Conservation (phyloP, 1,284 basidiomycete species). For the Pseudozyma sp. region DNA sequence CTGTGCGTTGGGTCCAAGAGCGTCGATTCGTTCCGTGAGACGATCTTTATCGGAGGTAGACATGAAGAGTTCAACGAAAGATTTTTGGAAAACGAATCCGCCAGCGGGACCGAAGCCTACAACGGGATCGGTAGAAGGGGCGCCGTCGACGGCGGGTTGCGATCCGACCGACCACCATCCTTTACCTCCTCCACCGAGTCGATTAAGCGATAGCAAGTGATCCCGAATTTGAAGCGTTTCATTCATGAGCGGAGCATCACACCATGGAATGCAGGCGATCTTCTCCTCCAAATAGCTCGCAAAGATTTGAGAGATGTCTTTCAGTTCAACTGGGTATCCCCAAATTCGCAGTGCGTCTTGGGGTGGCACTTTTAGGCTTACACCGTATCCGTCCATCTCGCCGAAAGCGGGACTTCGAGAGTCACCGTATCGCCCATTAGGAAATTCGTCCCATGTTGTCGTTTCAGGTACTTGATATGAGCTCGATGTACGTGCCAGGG, state of each 20-base stretch:
- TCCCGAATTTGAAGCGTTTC: constrained; percentile 87
- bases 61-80: constrained; percentile 96
- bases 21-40: constrained; percentile 76
- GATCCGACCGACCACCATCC: constrained; percentile 95
- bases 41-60: constrained; percentile 75
- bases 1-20: constrained; percentile 74
- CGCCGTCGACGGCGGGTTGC: constrained; percentile 76
- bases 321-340: constrained; percentile 79
- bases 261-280: constrained; percentile 86
- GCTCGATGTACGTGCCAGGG: constrained; percentile 41
- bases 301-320: constrained; percentile 85
- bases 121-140: constrained; percentile 71
- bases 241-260: constrained; percentile 81
- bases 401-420: constrained; percentile 66
- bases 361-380: constrained; percentile 70
- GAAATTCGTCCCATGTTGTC: constrained; percentile 67
- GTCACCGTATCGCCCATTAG: constrained; percentile 67
- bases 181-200: constrained; percentile 35
- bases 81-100: constrained; percentile 96
- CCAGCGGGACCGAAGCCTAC: constrained; percentile 92
- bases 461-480: constrained; percentile 49
- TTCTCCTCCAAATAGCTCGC: constrained; percentile 79
- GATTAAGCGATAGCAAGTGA: constrained; percentile 80
- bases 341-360: constrained; percentile 80
- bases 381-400: constrained; percentile 68